Base-by-base conservation (phyloP, 371 early-diverging fungal species). In the Dinochytrium kinnereticum region DNA sequence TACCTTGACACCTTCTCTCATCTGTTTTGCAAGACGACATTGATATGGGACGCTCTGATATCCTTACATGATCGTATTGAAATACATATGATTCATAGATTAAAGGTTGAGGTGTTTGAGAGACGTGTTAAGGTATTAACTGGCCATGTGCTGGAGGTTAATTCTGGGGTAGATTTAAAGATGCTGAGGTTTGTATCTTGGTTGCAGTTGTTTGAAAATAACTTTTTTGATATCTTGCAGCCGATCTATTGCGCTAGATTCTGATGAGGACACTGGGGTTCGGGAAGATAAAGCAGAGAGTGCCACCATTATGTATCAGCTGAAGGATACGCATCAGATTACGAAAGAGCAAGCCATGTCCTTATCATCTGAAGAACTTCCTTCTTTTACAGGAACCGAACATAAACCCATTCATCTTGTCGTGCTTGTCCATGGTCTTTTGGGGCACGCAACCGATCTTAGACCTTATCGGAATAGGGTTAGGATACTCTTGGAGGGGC, bases 381-480 rank as follows among this genome's bases (percentile, higher is more conserved):
- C n/a, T n/a, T n/a, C n/a, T n/a, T n/a, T n/a, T n/a, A n/a, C n/a
- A n/a, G n/a, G n/a, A n/a, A n/a, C n/a, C n/a, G n/a, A n/a, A n/a
- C n/a, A n/a, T n/a, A n/a, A n/a, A n/a, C n/a, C n/a, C n/a, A n/a
- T n/a, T n/a, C 78, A 81, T 70, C 38, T 81, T 24, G 61, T 77
- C 13, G 78, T 81, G 19, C 78, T 81, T 64, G 81, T 81, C 21
- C 81, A 81, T 55, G 81, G 81, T 1, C 64, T 81, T 2, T 34
- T 81, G 2, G 80, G 80, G n/a, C 69, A 70, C 1, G 65, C 78
- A 10, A 75, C 65, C 51, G 81, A 81, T 38, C 70, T 81, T 26
- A 68, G 73, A 38, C 73, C 61, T 50, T 78, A 78, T 57, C 40
- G 66, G 21, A 81, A 81, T 59, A 72, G 72, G 19, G 34, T 78